A percentile compares a stretch with the other conserved stretches of the same genome.
phyloP scores from a whole-genome alignment of 2,329 filamentous ascomycete genomes.

The Phyllosticta ampelicida region DNA sequence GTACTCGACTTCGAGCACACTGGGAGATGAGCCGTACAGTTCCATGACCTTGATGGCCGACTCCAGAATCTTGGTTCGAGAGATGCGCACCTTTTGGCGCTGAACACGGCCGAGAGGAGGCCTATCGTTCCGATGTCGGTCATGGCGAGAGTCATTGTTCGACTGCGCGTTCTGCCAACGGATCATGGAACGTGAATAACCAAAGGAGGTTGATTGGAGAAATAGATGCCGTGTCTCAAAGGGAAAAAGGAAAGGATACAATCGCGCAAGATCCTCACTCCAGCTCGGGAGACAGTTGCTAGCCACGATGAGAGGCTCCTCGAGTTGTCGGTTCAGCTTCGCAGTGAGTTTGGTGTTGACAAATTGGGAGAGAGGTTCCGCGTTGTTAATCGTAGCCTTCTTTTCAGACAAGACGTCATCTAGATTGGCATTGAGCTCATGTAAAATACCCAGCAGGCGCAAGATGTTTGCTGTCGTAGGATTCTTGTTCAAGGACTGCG shows the following conservation, averaged over 20 bases:
- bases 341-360: conserved; percentile 98
- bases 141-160: conserved; percentile 67
- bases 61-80: conserved; percentile 85
- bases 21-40: conserved; percentile 91
- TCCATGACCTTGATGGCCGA: conserved; percentile 99
- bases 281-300: conserved; percentile 92
- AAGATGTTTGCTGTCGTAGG: conserved; percentile 80
- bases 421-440: conserved; percentile 84
- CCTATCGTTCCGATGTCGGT: conserved; percentile 75
- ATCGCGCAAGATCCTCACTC: conserved; percentile 86
- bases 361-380: conserved; percentile 83
- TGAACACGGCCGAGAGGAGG: conserved; percentile 86
- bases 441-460: conserved; percentile 76
- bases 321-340: conserved; percentile 91
- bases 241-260: conserved; percentile 94
- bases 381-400: conserved; percentile 57
- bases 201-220: conserved; percentile 94
- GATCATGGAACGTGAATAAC: conserved; percentile 93
- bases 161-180: conserved; percentile 91
- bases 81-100: conserved; percentile 96
- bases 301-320: conserved; percentile 92
- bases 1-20: conserved; percentile 93
- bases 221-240: conserved; percentile 97
- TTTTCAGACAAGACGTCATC: conserved; percentile 81
- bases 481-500: conserved; percentile 71